Conservation (phyloP, 352 stramenopile genomes). For the Pythium oligandrum region DNA sequence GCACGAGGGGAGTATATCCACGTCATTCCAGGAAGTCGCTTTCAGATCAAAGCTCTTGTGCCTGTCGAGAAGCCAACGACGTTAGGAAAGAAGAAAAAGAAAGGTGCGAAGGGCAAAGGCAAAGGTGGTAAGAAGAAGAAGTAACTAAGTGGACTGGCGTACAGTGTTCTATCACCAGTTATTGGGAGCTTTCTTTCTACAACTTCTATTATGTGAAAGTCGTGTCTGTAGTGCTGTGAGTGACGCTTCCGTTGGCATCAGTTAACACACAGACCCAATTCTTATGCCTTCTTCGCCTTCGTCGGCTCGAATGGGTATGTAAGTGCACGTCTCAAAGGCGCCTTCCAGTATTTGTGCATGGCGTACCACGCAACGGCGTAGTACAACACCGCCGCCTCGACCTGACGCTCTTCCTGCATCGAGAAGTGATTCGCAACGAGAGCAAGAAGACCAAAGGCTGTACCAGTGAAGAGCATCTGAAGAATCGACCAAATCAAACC, state of each 20-base stretch:
- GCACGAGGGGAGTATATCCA: conserved; percentile 50
- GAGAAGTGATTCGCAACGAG: conserved; percentile 57
- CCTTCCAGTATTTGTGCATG: conserved; percentile 72
- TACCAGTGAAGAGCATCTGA: conserved; percentile 35
- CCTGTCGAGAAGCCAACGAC: conserved; percentile 16
- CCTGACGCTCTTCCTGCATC: conserved; percentile 34
- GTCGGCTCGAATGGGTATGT: conserved; percentile 9
- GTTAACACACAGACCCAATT: not conserved
- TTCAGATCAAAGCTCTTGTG: conserved; percentile 66
- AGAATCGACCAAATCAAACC: conserved; percentile 35
- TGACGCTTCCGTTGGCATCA: too few species aligned
- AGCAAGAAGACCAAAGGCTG: conserved; percentile 42
- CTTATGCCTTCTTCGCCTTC: conserved; percentile 5
- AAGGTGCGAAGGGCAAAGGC: conserved; percentile 15
- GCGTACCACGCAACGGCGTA: conserved; percentile 64
- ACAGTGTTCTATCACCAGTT: too few species aligned
- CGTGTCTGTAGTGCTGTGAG: too few species aligned
- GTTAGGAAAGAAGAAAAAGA: conserved; percentile 22
- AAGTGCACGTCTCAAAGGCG: conserved; percentile 32
- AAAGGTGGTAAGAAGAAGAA: conserved; percentile 24
- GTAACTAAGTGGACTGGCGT: not conserved
- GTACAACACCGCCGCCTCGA: conserved; percentile 53
- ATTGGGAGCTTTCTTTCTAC: too few species aligned
- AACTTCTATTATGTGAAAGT: too few species aligned
- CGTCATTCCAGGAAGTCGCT: conserved; percentile 55